Evolutionary conservation across 306 rosid species (phyloP), one percentile per base, ranked within the genome.

Genomic region (Citrullus amarus): DNA sequence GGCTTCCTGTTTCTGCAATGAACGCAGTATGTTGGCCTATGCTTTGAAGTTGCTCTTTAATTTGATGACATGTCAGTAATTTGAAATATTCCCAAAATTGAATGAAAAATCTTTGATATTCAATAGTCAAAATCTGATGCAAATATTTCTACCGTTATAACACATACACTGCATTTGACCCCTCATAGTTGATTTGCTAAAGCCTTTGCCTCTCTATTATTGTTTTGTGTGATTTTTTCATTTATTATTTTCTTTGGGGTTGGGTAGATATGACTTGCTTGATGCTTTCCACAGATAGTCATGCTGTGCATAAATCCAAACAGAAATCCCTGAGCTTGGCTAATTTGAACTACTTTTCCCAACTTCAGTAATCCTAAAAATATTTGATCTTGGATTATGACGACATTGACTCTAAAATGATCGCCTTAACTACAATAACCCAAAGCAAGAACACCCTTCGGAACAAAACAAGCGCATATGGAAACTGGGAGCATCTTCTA

Each of bases 1-100:
- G 99, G 99, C 93, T 96, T 10, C 93, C 99, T 81, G 98, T 96
- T 85, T 96, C 99, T 11, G 97, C 99, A 74, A 96, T 96, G 98
- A 82, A 96, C 78, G 99, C 92, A 77, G 99, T 92, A 91, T 81
- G 96, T 85, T 85, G 65, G 44, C 68, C 38, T 79, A 20, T 81
- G 69, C 80, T 58, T 73, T 51, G 8, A 30, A 73, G 62, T 9
- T 51, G n/a, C 78, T 73, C 30, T 51, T 46, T 30, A 16, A 51
- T 51, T 73, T 30, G 46, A 51, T 53, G 41, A 8, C 0, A 22
- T 73, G 61, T 51, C 62, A 50, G 59, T 72, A 22, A 16, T 50
- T 12, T 15, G 60, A 50, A 73, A 7, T 14, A 72, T 25, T 28
- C 36, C 55, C 3, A 18, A 73, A 22, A 22, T 22, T 22, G 22